Base-by-base conservation (phyloP, 306 rosid species). In the Styphnolobium japonicum region DNA sequence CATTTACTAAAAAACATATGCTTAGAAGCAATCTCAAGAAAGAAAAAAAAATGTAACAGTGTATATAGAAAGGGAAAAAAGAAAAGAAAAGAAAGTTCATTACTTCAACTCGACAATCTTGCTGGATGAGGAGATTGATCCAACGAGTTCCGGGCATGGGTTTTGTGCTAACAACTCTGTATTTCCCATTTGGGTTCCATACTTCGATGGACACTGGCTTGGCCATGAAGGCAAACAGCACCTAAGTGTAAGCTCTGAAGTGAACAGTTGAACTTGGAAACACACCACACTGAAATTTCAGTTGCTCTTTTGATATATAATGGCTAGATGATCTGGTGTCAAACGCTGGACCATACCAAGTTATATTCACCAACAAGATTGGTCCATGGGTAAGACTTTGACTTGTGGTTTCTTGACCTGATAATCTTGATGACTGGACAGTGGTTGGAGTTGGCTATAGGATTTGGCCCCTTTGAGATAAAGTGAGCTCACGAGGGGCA, bases 101-200 rank as follows among this genome's bases (percentile, higher is more conserved):
- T 91, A 96, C 99, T 84, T 96, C 99, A 74, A 96, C 85, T 33
- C 99, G 97, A 82, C 91, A 85, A 74, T 90, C 99, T 83, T 96
- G 97, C 22, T 93, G 93, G 57, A 93, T 82, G 29, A 96, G 90
- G 76, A 96, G 99, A 68, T 96, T 90, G 82, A 96, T 93, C 99
- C 98, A 96, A 71, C 99, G 98, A 71, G 94, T 93, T 83, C 98
- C 98, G 0, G 99, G 99, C 99, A 96, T 96, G 66, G 98, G 77
- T 86, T 96, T 96, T 0, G 99, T 96, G 91, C 99, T 96, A 0
- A 96, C 85, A 68, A 96, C 99, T 82, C 99, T 96, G 87, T 93
- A 96, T 80, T 87, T 96, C 7, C 98, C 98, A 78, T 72, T 93
- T 23, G 99, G 99, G 80, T 96, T 96, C 94, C 96, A 96, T 42